phyloP scores from a whole-genome alignment of 106 monocot genomes.

The Cymbidium sinense region DNA sequence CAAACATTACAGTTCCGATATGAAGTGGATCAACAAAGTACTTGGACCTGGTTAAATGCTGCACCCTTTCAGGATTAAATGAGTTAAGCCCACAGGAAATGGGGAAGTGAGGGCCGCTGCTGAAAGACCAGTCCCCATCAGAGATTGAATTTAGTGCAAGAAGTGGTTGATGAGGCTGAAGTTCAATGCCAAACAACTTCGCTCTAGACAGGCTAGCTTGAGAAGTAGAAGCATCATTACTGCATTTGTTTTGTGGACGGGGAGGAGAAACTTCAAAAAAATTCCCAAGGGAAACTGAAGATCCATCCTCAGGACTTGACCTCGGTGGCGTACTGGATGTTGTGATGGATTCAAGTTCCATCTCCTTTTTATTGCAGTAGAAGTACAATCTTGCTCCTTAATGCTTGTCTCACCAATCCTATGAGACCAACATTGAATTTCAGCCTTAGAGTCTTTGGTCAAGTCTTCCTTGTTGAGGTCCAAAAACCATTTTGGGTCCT shows the following conservation, averaged over 20 bases:
- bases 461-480: constrained; percentile 21
- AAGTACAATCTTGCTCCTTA: neutral
- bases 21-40: constrained; percentile 41
- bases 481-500: neutral
- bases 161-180: constrained; percentile 12
- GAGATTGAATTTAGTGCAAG: constrained; percentile 13
- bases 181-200: constrained; percentile 55
- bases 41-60: constrained; percentile 1
- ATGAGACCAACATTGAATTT: neutral
- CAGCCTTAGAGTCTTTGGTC: constrained; percentile 12
- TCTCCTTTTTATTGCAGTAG: neutral
- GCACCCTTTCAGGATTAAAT: neutral
- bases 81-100: neutral
- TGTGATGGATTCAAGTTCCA: constrained; percentile 12
- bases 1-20: constrained; percentile 46
- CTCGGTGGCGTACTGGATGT: constrained; percentile 7
- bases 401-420: neutral
- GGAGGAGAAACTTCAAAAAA: constrained; percentile 14
- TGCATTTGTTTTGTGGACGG: constrained; percentile 6
- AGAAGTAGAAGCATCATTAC: constrained; percentile 30
- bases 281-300: constrained; percentile 14
- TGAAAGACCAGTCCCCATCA: constrained; percentile 1
- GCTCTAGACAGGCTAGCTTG: constrained; percentile 18
- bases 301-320: constrained; percentile 21
- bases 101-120: neutral